Evolutionary conservation across 768 basidiomycete species (phyloP), one percentile per base, ranked within the genome.

Genomic region (Lenzites betulinus): DNA sequence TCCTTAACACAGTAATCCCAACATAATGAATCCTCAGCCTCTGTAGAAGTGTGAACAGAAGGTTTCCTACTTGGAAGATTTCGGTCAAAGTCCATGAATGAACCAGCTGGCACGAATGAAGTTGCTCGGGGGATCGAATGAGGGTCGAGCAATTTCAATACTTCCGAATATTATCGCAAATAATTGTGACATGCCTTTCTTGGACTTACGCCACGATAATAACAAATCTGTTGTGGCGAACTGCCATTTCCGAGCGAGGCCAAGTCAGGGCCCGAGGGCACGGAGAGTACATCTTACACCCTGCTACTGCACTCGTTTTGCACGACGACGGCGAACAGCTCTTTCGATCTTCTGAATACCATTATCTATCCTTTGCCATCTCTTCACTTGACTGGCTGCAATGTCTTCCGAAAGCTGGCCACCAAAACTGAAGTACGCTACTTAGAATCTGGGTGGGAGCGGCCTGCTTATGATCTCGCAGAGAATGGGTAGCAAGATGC

Each of bases 401-500:
- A 90, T 90, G 88, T 90, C 89, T 42, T 78, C 88, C 22, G 88
- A 90, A 52, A 87, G 88, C 15, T 92, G 90, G 90, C 90, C 90
- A 7, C 89, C 87, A 62, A 85, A 83, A 68, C 80, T 92, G 63
- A 92, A 92, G 90, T 92, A 65, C 66, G 13, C 22, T 39, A 39
- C 11, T 13, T 15, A n/a, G 2, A 33, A 20, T n/a, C 23, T 12
- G 12, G 20, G 22, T 13, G 12, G 15, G n/a, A 13, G 12, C 12
- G 7, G 20, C 13, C 23, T 8, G 54, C 18, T 69, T 51, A 48
- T 43, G 35, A 58, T n/a, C 36, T 11, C 18, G 16, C 71, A 98
- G 95, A 78, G 87, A 90, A 73, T 98, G 95, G 93, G 95, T 98
- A 30, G 92, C 95, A 70, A 88, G 87, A 75, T 96, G 92, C 71